phyloP scores from a whole-genome alignment of 176 grass and related monocot species.

The Cenchrus americanus region DNA sequence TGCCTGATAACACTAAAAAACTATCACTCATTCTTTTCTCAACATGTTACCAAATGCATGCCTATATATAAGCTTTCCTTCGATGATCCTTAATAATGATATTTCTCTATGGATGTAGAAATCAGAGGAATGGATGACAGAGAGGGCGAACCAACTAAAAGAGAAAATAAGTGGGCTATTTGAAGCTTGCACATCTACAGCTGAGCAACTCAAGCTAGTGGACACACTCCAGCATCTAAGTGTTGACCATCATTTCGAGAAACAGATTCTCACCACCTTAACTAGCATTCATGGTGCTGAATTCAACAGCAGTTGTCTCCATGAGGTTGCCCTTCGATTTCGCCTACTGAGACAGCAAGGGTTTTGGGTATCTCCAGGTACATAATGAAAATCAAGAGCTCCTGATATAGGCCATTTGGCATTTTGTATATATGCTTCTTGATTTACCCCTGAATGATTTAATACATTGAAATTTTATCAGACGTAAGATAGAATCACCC shows the following conservation, averaged over 20 bases:
- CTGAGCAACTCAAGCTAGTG: constrained; percentile 34
- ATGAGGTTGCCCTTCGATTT: constrained; percentile 45
- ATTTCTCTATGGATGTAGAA: constrained; percentile 28
- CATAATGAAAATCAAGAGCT: neutral
- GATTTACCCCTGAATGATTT: neutral
- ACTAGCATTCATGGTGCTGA: neutral
- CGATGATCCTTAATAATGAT: neutral
- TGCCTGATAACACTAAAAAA: neutral
- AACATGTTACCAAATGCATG: neutral
- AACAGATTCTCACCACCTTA: constrained; percentile 14
- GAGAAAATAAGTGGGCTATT: constrained; percentile 29
- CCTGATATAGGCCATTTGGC: neutral
- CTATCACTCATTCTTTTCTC: neutral
- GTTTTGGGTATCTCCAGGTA: constrained; percentile 50
- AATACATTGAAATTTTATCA: neutral
- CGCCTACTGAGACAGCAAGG: constrained; percentile 41
- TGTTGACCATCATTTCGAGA: constrained; percentile 39
- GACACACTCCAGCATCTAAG: constrained; percentile 42
- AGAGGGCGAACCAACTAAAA: constrained; percentile 28
- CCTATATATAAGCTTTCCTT: neutral
- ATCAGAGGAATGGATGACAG: constrained; percentile 27
- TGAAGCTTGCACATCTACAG: neutral
- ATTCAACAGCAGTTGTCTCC: constrained; percentile 29
- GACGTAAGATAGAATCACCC: neutral
- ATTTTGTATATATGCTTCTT: neutral